Evolutionary conservation across 768 basidiomycete genomes (phyloP), one percentile per base, ranked within the genome.

Genomic region (Boletus rubroflammeus): DNA sequence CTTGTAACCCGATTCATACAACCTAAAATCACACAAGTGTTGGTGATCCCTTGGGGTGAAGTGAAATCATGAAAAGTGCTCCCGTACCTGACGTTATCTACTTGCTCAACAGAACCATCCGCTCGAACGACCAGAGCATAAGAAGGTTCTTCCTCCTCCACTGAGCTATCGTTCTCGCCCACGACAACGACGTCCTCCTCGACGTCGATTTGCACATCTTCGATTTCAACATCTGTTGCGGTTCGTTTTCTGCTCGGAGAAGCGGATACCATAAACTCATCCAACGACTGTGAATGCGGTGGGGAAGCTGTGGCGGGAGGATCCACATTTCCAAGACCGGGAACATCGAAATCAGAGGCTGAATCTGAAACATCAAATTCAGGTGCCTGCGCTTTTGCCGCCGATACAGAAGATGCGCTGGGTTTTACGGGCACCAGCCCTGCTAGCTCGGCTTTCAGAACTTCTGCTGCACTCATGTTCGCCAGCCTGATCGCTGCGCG

Each of bases 1-100:
- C 68, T 84, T 86, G 72, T 99, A 99, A 26, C 96, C 97, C 2
- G 94, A 85, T 70, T 98, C 94, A 86, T 92, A 99, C 21, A 98
- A 75, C 66, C 96, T 98, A 62, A 47, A 55, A 46, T 54, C 23
- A 43, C 10, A 38, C 15, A 11, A 41, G 15, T 14, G 34, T 56
- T 50, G 60, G 31, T 39, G 38, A 54, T 38, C 23, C 44, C 25
- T 40, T 8, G 23, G 44, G 17, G 31, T 32, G 25, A 41, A 45
- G 29, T n/a, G 34, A 50, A 31, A 58, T 26, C 34, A 35, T 32
- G 23, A 41, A 50, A 19, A 25, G 58, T 32, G 45, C 17, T 19
- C 62, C 76, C 88, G 61, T 71, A 95, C 95, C 86, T 87, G 62
- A 99, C 93, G 35, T 83, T 86, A 65, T 99, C 97, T 59, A 85